Base-by-base conservation (phyloP, 805 yeast species). In the Soucietia sequanensis region DNA sequence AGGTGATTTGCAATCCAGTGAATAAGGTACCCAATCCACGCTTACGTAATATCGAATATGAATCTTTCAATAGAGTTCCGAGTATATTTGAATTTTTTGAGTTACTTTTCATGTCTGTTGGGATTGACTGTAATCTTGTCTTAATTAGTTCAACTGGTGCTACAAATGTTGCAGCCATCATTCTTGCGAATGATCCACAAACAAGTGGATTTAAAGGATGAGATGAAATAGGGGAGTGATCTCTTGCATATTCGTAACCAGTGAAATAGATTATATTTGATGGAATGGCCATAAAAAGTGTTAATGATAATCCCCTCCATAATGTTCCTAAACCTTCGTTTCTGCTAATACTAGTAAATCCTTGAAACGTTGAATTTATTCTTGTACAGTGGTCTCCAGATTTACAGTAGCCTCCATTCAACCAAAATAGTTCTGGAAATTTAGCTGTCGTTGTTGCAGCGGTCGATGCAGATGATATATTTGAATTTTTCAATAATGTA, bases 241-340 rank as follows among this genome's bases (percentile, higher is more conserved):
- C 96, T 46, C 95, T 65, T 30, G 91, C 65, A 41, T 82, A 76
- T 48, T 93, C 99, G 56, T 93, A 93, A 0, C 97, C 96, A 2
- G 95, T 84, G 63, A 88, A 93, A 58, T 93, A 93, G 5, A 93
- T 90, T 41, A 93, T 84, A 48, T 91, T 93, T 0, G 96, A 76
- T 1, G 99, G 99, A 1, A 90, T 72, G 0, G 96, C 87, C 95
- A 93, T 93, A 10, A 84, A 38, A 13, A 93, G 62, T 0, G 95
- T 87, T 20, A 91, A 56, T 0, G 91, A 76, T 6, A 93, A 70
- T 0, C 99, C 99, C 35, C 98, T 68, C 91, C 96, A 93, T 12
- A 93, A 65, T 0, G 96, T 81, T 1, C 69, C 32, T 0, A 78
- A 18, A 0, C 99, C 99, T 59, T 93, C 99, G 17, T 75, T 67